A percentile compares a stretch with the other conserved stretches of the same genome.
Conservation (phyloP, 2,329 filamentous ascomycete species). For the Ceratocystis harringtonii region DNA sequence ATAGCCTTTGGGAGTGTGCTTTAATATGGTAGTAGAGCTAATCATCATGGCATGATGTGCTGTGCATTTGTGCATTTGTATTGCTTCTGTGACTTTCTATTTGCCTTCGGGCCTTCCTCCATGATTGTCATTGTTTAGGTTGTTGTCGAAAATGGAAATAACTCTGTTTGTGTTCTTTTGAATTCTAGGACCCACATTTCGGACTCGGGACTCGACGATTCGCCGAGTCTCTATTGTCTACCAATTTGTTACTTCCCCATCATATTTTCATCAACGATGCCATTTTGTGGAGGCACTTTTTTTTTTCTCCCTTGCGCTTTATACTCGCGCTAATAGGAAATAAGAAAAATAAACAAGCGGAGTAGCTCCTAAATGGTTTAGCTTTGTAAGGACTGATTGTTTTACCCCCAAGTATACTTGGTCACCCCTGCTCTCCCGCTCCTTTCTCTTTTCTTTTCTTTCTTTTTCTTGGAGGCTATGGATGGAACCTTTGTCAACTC, state of each 20-base stretch:
- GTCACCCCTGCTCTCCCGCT: background rate
- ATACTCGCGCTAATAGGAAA: background rate
- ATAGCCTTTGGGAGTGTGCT: background rate
- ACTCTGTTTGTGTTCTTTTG: background rate
- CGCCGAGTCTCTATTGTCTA: background rate
- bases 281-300: background rate
- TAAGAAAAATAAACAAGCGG: background rate
- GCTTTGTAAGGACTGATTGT: background rate
- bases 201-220: background rate
- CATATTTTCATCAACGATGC: background rate
- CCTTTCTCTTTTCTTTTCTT: background rate
- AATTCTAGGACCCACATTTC: background rate
- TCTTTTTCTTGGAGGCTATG: background rate
- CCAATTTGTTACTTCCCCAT: background rate
- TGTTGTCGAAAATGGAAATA: background rate
- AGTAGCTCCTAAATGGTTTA: background rate
- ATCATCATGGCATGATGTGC: background rate
- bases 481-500: background rate
- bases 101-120: background rate
- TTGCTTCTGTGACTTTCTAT: background rate
- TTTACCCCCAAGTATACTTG: background rate
- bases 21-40: background rate
- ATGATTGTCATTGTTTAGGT: background rate
- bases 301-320: background rate
- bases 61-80: background rate